Conservation (phyloP, 2,329 filamentous ascomycete genomes). For the Colletotrichum siamense region DNA sequence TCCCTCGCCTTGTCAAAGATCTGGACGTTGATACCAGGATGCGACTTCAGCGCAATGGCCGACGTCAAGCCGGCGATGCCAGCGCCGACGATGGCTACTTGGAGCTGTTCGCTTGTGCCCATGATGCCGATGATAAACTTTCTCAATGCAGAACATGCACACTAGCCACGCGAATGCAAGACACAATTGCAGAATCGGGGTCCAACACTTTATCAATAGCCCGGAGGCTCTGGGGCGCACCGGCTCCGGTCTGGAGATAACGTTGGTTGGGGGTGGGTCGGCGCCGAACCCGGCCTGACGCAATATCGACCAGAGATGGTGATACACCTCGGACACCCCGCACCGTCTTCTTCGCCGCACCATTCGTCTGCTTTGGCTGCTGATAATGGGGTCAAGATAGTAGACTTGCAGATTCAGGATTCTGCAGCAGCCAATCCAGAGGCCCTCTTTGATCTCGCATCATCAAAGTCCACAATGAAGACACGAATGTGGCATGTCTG, state of each 20-base stretch:
- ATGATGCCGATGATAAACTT: background rate
- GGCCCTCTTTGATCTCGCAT: background rate
- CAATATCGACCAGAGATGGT: conserved; percentile 13
- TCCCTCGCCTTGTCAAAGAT: conserved; percentile 54
- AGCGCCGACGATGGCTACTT: conserved; percentile 53
- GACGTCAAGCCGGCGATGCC: conserved; percentile 56
- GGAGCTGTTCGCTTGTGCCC: conserved; percentile 27
- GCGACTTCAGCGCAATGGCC: conserved; percentile 48
- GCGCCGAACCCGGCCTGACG: conserved; percentile 21
- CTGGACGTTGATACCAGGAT: conserved; percentile 47
- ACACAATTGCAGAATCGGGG: background rate
- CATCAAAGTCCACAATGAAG: conserved; percentile 10
- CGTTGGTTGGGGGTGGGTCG: conserved; percentile 1
- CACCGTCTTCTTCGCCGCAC: background rate
- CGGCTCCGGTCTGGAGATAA: conserved; percentile 5
- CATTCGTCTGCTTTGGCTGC: background rate
- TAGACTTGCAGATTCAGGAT: background rate
- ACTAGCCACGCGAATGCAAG: background rate
- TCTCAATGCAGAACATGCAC: background rate
- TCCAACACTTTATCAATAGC: background rate
- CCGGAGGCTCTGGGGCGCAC: background rate
- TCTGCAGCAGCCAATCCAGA: background rate
- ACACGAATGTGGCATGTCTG: conserved; percentile 5
- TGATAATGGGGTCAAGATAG: background rate
- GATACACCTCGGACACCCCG: conserved; percentile 11